These are phyloP conservation scores for Irineochytrium annulatum DNA, from an alignment of 192 early-diverging fungal species.

Conservation along the genomic window DNA sequence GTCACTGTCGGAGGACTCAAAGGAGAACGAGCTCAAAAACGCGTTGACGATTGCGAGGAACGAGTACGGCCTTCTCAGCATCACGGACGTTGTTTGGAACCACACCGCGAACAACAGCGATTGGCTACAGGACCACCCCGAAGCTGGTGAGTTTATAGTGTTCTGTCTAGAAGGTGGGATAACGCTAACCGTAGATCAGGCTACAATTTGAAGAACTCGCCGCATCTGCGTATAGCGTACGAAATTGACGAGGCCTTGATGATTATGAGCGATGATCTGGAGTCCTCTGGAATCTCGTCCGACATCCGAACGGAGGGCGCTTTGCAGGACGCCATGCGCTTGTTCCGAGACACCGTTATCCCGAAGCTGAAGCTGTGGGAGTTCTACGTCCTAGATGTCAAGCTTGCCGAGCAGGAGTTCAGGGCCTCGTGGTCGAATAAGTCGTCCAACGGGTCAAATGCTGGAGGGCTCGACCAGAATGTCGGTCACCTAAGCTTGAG, in stretches of 20 bases:
- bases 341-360: slow-evolving; percentile 28
- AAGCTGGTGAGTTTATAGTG: slow-evolving; percentile 61
- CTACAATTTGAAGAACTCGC: slow-evolving; percentile 91
- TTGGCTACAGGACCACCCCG: slow-evolving; percentile 95
- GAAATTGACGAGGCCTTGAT: slow-evolving; percentile 89
- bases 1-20: slow-evolving; percentile 53
- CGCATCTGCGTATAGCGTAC: slow-evolving; percentile 87
- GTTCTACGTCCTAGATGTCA: slow-evolving; percentile 69
- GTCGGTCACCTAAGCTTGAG: slow-evolving; percentile 17
- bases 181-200: slow-evolving; percentile 44
- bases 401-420: slow-evolving; percentile 17
- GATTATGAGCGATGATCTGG: slow-evolving; percentile 60
- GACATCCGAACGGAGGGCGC: slow-evolving; percentile 59
- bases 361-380: slow-evolving; percentile 74
- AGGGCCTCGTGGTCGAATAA: slow-evolving; percentile 9
- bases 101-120: slow-evolving; percentile 91
- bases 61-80: slow-evolving; percentile 67
- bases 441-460: slow-evolving; percentile 9
- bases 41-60: slow-evolving; percentile 54
- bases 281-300: slow-evolving; percentile 18
- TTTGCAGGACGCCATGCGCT: slow-evolving; percentile 61
- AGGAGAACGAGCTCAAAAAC: slow-evolving; percentile 54
- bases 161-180: not conserved
- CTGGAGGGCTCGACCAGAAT: not conserved
- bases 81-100: slow-evolving; percentile 98